Conservation (phyloP, 1,139 yeast genomes). For the Blastobotrys aristatus region DNA sequence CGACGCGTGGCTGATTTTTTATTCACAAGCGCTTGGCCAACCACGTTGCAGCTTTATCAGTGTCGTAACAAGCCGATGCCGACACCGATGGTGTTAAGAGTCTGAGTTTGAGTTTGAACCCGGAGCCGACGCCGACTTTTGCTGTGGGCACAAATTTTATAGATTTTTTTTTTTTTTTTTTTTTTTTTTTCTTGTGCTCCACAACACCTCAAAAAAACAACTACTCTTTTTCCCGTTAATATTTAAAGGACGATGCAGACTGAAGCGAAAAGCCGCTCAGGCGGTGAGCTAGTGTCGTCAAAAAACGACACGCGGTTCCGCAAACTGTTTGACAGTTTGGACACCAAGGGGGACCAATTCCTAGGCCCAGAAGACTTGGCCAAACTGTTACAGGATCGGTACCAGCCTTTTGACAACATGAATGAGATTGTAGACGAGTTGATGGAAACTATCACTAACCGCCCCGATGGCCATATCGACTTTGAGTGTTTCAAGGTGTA, state of each 20-base stretch:
- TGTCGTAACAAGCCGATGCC: too few species aligned
- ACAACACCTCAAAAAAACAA: too few species aligned
- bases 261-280: neutral
- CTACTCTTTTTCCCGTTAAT: neutral
- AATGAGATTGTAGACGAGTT: slow-evolving; percentile 54
- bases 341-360: slow-evolving; percentile 15
- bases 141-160: too few species aligned
- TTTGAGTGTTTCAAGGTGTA: slow-evolving; percentile 58
- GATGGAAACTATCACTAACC: slow-evolving; percentile 52
- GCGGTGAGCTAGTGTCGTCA: neutral
- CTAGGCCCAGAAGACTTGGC: slow-evolving; percentile 18
- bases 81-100: too few species aligned
- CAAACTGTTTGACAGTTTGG: slow-evolving; percentile 20
- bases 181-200: too few species aligned
- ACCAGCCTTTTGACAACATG: slow-evolving; percentile 52
- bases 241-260: neutral
- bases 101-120: too few species aligned
- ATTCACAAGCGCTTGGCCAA: too few species aligned
- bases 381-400: slow-evolving; percentile 20
- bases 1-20: too few species aligned
- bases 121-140: too few species aligned
- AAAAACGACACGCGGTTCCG: slow-evolving; percentile 13
- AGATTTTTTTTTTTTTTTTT: too few species aligned
- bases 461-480: slow-evolving; percentile 48
- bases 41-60: too few species aligned